Conservation (phyloP, 2,329 filamentous ascomycete species). For the Colletotrichum spinosum region DNA sequence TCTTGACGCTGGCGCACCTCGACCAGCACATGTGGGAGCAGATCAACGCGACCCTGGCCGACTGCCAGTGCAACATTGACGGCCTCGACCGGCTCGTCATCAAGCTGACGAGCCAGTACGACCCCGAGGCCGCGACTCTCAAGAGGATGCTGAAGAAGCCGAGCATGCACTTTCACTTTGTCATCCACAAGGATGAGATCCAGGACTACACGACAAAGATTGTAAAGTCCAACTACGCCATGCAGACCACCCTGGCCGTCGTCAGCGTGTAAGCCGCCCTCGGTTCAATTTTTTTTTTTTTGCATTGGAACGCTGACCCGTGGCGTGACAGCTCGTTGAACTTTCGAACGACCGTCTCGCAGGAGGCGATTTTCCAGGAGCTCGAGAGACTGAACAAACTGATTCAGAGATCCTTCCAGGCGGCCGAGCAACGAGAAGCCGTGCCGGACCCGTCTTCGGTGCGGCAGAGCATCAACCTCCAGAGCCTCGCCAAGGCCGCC, state of each 20-base stretch:
- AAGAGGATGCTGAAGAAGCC: conserved; percentile 10
- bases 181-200: conserved; percentile 15
- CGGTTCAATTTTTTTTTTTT: background rate
- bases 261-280: conserved; percentile 19
- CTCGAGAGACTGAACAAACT: conserved; percentile 5
- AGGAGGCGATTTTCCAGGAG: conserved; percentile 20
- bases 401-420: background rate
- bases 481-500: conserved; percentile 13
- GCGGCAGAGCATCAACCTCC: conserved; percentile 15
- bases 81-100: conserved; percentile 6
- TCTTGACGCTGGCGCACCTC: conserved; percentile 8
- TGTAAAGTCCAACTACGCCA: conserved; percentile 21
- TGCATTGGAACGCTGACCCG: background rate
- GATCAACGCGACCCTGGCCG: conserved; percentile 6
- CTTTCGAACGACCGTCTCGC: conserved; percentile 13
- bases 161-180: conserved; percentile 16
- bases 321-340: conserved; percentile 1
- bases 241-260: conserved; percentile 22
- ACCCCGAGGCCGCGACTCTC: background rate
- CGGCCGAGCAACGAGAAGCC: background rate
- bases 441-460: background rate
- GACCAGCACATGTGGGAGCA: conserved; percentile 29
- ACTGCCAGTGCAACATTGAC: conserved; percentile 15
- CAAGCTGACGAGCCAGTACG: conserved; percentile 9
- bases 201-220: conserved; percentile 15